phyloP scores from a whole-genome alignment of 2,329 filamentous ascomycete species.

The Penicillium vulpinum region DNA sequence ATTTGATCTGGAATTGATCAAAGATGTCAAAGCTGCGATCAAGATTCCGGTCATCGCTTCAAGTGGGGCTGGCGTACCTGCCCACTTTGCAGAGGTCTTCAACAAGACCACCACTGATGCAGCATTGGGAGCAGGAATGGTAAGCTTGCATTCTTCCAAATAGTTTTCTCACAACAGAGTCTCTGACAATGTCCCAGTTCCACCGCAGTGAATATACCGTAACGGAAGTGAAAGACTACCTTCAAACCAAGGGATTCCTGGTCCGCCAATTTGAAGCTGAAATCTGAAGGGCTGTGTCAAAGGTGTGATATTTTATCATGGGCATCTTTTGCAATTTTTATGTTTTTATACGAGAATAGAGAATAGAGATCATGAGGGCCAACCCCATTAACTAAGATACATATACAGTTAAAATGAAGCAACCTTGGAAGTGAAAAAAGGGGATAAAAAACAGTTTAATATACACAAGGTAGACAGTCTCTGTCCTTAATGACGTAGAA shows the following conservation, averaged over 20 bases:
- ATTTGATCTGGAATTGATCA: slow-evolving; percentile 89
- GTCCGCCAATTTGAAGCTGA: slow-evolving; percentile 73
- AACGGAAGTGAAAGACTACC: slow-evolving; percentile 83
- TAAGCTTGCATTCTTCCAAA: slow-evolving; percentile 39
- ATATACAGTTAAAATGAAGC: background rate
- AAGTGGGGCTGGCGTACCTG: slow-evolving; percentile 84
- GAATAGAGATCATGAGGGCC: background rate
- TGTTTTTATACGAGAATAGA: background rate
- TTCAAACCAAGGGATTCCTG: slow-evolving; percentile 69
- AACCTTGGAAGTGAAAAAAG: no score
- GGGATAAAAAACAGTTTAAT: background rate
- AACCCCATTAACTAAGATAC: background rate
- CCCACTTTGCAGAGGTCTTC: slow-evolving; percentile 90
- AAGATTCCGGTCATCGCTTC: slow-evolving; percentile 94
- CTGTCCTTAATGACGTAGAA: no score
- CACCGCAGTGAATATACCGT: slow-evolving; percentile 95
- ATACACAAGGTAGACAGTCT: no score
- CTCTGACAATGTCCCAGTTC: slow-evolving; percentile 56
- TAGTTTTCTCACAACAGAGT: background rate
- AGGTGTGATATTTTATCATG: background rate
- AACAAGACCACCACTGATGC: slow-evolving; percentile 82
- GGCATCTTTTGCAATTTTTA: background rate
- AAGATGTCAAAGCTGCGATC: slow-evolving; percentile 81
- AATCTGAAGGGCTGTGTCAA: slow-evolving; percentile 6
- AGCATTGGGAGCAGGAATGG: slow-evolving; percentile 90